phyloP scores from a whole-genome alignment of 1,284 basidiomycete species.

The Sphaerobolus stellatus region DNA sequence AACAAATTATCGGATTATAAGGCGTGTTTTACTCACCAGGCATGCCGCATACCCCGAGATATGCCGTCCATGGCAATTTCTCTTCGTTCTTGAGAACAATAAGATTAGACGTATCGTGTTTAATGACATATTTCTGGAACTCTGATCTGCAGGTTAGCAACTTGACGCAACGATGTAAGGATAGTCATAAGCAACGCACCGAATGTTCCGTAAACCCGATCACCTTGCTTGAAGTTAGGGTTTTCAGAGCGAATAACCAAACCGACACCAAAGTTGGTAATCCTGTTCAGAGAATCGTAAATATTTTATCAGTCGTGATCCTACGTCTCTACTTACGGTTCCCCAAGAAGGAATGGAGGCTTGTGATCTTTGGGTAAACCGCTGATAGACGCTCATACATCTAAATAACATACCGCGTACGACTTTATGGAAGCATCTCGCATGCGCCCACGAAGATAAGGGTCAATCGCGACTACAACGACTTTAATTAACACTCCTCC shows the following conservation, averaged over 20 bases:
- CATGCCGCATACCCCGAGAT: conserved; percentile 35
- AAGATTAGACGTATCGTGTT: not conserved
- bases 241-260: not conserved
- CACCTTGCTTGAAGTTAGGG: not conserved
- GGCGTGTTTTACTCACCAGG: conserved; percentile 22
- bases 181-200: too few relatives aligned
- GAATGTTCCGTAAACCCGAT: not conserved
- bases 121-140: not conserved
- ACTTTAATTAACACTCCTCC: conserved; percentile 42
- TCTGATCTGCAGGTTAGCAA: too few relatives aligned
- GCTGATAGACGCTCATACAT: not conserved
- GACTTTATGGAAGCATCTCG: not conserved
- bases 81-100: conserved; percentile 24
- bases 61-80: conserved; percentile 32
- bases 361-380: not conserved
- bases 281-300: not conserved
- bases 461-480: conserved; percentile 39
- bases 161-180: too few relatives aligned
- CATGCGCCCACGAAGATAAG: conserved; percentile 40
- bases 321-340: not conserved
- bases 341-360: not conserved
- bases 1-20: not conserved
- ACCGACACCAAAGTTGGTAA: not conserved
- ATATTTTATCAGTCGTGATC: not conserved
- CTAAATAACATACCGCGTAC: not conserved